Evolutionary conservation across 805 yeast genomes (phyloP), one percentile per base, ranked within the genome.

Genomic region (Isabelozyma rhagii): DNA sequence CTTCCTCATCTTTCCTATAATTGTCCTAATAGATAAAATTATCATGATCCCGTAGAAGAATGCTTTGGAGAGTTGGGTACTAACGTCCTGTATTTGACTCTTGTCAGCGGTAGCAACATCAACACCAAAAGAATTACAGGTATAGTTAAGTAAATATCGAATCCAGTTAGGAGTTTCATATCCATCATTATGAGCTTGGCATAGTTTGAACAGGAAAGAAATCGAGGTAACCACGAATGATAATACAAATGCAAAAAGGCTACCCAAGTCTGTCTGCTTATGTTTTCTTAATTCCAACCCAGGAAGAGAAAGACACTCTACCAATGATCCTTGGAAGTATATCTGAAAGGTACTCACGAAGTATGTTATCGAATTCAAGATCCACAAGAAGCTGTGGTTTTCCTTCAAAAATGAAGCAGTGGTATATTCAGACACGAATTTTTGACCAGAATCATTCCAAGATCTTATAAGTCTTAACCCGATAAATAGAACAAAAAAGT

Each of bases 361-460:
- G 57, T 62, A 79, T 2, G 87, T 75, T 3, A 72, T 5, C 0
- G 72, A 45, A 15, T 77, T 73, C 8, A 84, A 56, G 2, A 52
- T 38, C 91, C 91, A 84, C 38, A 79, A 67, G 9, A 75, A 17
- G 0, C 51, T 45, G 1, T 68, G 47, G 51, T 69, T 52, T 0
- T 57, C 53, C 8, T 63, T 54, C 2, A 91, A 60, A 40, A 69
- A 69, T 0, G 75, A 62, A 0, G 81, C 72, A 4, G 86, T 47
- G 3, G 72, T 67, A 15, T 40, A 45, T 7, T 57, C 51, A 6
- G 68, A 76, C 13, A 79, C 75, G 41, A 78, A 84, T 55, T 94
- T 94, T 60, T 92, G 97, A 0, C 98, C 98, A 46, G 93, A 83
- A 55, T 85, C 86, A 60, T 86, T 88, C 96, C 97, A 94, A 1